Evolutionary conservation across 2,329 filamentous ascomycete species (phyloP).

Genomic region (Colletotrichum kahawae): DNA sequence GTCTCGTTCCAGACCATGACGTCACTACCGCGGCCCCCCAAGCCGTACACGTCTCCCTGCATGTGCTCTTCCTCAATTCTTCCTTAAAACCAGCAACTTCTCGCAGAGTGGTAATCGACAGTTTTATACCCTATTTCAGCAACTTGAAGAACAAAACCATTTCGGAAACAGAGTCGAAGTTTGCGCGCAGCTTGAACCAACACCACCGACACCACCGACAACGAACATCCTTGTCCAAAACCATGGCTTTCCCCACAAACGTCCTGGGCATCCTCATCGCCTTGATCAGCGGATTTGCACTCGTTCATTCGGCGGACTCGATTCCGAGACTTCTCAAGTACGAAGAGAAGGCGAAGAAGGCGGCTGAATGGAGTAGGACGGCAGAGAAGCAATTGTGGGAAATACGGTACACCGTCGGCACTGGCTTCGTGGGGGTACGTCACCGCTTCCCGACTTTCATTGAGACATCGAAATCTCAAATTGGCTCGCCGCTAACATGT

Average conservation of each 20-base stretch:
- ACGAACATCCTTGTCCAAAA: not conserved
- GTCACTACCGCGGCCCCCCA: not conserved
- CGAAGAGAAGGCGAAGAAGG: slow-evolving; percentile 31
- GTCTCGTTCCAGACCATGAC: not conserved
- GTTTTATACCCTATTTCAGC: not conserved
- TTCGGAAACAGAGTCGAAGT: not conserved
- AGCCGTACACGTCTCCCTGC: not conserved
- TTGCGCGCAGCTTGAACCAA: not conserved
- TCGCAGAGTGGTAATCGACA: not conserved
- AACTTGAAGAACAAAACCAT: not conserved
- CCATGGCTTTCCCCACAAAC: slow-evolving; percentile 22
- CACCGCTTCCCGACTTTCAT: not conserved
- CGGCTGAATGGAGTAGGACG: slow-evolving; percentile 32
- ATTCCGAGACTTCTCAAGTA: slow-evolving; percentile 32
- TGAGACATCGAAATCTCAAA: not conserved
- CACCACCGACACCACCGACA: not conserved
- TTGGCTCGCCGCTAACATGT: not conserved
- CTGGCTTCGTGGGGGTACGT: slow-evolving; percentile 30
- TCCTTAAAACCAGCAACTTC: not conserved
- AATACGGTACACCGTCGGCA: slow-evolving; percentile 31
- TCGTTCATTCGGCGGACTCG: slow-evolving; percentile 27
- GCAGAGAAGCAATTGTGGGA: slow-evolving; percentile 31
- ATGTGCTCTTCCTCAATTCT: not conserved
- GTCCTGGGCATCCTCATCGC: slow-evolving; percentile 20
- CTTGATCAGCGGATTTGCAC: slow-evolving; percentile 26